These are phyloP conservation scores for Schizochytrium sp. DNA, from an alignment of 108 stramenopile species.

Conservation along the genomic window DNA sequence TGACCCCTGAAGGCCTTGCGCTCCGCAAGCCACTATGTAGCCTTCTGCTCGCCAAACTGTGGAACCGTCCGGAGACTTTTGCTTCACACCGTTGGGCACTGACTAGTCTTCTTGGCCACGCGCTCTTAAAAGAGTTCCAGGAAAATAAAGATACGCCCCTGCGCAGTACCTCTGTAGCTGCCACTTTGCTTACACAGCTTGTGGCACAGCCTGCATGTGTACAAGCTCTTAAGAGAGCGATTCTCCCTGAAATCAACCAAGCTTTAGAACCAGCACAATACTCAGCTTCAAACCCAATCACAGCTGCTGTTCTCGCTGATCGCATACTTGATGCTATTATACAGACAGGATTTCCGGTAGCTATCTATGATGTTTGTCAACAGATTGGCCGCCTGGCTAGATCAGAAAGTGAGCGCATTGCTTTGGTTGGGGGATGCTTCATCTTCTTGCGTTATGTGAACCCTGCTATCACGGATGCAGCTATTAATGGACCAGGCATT, in stretches of 20 bases:
- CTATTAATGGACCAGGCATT: not conserved
- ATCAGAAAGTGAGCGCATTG: not conserved
- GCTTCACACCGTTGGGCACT: not conserved
- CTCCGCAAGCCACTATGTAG: conserved; percentile 6
- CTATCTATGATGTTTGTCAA: conserved; percentile 9
- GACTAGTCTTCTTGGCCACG: not conserved
- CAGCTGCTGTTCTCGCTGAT: not conserved
- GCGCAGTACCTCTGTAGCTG: not conserved
- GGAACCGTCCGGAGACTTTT: not conserved
- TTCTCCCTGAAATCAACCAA: not conserved
- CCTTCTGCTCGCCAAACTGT: conserved; percentile 14
- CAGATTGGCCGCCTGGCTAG: conserved; percentile 21
- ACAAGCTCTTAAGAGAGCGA: not conserved
- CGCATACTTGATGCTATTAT: not conserved
- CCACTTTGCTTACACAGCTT: not conserved
- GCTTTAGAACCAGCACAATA: not conserved
- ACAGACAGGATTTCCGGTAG: not conserved
- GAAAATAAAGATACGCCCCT: not conserved
- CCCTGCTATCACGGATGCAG: not conserved
- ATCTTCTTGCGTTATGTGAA: conserved; percentile 34
- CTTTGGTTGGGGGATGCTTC: conserved; percentile 3
- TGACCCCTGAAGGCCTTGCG: not conserved
- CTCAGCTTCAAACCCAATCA: not conserved
- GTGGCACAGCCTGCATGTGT: not conserved
- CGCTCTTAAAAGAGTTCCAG: conserved; percentile 4